Evolutionary conservation across 371 early-diverging fungal genomes (phyloP).

Genomic region (Mortierella sp.): DNA sequence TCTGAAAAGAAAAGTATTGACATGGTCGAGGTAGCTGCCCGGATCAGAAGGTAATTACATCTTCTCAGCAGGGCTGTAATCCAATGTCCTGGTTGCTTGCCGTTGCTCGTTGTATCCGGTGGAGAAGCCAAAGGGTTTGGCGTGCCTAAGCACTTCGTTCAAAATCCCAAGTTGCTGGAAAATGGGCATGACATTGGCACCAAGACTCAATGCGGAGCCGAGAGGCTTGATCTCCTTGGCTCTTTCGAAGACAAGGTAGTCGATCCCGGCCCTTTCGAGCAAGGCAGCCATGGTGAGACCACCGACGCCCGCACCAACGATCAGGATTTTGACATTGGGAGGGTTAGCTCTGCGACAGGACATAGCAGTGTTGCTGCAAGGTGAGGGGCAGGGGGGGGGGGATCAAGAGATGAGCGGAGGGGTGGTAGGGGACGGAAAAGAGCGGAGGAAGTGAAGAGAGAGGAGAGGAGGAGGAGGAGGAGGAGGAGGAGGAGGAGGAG

Average conservation of each 20-base stretch:
- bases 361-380: not conserved
- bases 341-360: not conserved
- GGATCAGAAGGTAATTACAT: constrained; percentile 12
- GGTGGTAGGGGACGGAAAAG: no score
- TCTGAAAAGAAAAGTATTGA: not conserved
- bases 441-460: not conserved
- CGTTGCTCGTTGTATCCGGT: constrained; percentile 22
- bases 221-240: constrained; percentile 21
- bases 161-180: constrained; percentile 34
- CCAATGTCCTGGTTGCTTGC: constrained; percentile 15
- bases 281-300: constrained; percentile 23
- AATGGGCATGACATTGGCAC: constrained; percentile 22
- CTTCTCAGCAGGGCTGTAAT: constrained; percentile 27
- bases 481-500: not conserved
- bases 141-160: constrained; percentile 21
- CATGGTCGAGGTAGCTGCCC: not conserved
- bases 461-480: not conserved
- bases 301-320: constrained; percentile 35
- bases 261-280: constrained; percentile 29
- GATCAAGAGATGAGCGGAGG: not conserved
- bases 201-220: constrained; percentile 26
- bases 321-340: constrained; percentile 19
- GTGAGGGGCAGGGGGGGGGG: not conserved
- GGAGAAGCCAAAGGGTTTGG: constrained; percentile 29
- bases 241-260: constrained; percentile 25